These are phyloP conservation scores for Marvania coccoides DNA, from an alignment of 139 green algal genomes.

Conservation along the genomic window DNA sequence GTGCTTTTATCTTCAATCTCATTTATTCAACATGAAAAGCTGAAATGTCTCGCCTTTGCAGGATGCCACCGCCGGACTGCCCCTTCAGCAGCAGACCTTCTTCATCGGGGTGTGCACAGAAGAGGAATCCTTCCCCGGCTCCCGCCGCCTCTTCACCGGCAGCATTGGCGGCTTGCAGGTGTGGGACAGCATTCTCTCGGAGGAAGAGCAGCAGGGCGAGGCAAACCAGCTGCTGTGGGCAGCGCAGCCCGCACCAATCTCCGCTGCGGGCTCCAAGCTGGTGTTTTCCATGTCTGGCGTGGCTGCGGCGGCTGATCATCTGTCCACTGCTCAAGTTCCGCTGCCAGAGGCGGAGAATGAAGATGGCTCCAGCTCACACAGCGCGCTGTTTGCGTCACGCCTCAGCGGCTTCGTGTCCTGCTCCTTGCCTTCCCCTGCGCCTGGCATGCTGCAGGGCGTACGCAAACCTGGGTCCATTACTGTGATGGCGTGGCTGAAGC, in stretches of 20 bases:
- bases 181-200: background rate
- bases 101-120: background rate
- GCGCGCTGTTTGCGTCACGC: background rate
- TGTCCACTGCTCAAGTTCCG: background rate
- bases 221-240: no score
- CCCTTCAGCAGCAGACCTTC: background rate
- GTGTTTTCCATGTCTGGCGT: background rate
- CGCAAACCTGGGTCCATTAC: background rate
- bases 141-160: background rate
- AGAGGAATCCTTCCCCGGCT: background rate
- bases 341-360: background rate
- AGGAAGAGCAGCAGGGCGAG: no score
- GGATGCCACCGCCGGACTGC: background rate
- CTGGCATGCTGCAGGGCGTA: background rate
- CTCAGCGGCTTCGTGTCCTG: background rate
- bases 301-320: background rate
- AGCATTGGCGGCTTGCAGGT: background rate
- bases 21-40: no score
- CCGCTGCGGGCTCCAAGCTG: background rate
- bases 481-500: conserved; percentile 1
- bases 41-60: no score
- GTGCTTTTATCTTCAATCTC: no score
- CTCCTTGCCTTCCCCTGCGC: background rate
- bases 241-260: background rate
- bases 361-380: no score